Conservation (phyloP, 1,284 basidiomycete genomes). For the Melampsora americana region DNA sequence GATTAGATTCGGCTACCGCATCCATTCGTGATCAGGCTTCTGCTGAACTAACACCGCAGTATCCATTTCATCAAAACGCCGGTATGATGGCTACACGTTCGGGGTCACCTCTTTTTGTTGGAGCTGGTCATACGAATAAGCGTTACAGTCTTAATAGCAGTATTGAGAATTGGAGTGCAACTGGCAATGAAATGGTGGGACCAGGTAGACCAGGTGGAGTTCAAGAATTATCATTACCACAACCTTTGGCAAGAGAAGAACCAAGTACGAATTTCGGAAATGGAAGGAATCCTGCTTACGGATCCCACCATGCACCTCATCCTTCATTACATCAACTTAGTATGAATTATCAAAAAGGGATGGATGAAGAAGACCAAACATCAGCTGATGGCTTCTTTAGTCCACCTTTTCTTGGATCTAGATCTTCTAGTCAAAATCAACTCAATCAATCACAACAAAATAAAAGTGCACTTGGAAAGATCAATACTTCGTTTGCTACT, state of each 20-base stretch:
- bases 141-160: slow-evolving; percentile 28
- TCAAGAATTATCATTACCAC: slow-evolving; percentile 40
- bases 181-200: slow-evolving; percentile 17
- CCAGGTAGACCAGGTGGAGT: slow-evolving; percentile 6
- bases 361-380: not conserved
- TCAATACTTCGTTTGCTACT: no score
- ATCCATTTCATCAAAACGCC: not conserved
- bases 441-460: no score
- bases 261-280: not conserved
- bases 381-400: not conserved
- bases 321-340: slow-evolving; percentile 14
- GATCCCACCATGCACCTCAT: not conserved
- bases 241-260: slow-evolving; percentile 42
- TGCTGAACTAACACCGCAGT: slow-evolving; percentile 58
- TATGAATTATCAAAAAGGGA: not conserved
- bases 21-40: slow-evolving; percentile 68
- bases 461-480: no score
- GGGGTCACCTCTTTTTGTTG: slow-evolving; percentile 7
- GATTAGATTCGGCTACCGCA: slow-evolving; percentile 65
- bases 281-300: not conserved
- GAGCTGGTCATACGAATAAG: not conserved
- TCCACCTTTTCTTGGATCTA: not conserved
- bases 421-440: no score
- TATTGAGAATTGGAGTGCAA: slow-evolving; percentile 34
- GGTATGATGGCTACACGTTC: slow-evolving; percentile 5